Percentiles rank a stretch among this genome's conserved stretches.
These are phyloP conservation scores for Basidiobolus meristosporus DNA, from an alignment of 371 early-diverging fungal genomes.

Conservation along the genomic window DNA sequence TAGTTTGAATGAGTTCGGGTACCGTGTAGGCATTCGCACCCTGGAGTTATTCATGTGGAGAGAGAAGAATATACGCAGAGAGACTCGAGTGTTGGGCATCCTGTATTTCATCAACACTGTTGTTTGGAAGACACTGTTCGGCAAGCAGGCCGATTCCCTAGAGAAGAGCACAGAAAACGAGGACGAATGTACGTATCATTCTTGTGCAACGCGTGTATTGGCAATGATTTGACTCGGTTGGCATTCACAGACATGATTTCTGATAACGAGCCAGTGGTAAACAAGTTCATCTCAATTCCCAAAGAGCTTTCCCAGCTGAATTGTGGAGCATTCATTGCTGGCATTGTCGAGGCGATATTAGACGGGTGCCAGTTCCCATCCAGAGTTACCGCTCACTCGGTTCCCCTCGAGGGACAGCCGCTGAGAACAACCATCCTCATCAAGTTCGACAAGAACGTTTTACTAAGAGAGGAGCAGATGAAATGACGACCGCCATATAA, in stretches of 20 bases:
- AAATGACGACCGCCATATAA: slow-evolving; percentile 15
- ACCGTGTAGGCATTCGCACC: slow-evolving; percentile 75
- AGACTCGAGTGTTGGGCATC: slow-evolving; percentile 65
- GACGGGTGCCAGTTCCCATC: slow-evolving; percentile 83
- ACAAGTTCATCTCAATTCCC: slow-evolving; percentile 80
- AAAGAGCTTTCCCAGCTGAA: slow-evolving; percentile 79
- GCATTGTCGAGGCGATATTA: slow-evolving; percentile 85
- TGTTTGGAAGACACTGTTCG: slow-evolving; percentile 85
- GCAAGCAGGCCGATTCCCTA: slow-evolving; percentile 83
- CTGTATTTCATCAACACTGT: slow-evolving; percentile 80
- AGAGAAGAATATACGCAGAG: slow-evolving; percentile 70
- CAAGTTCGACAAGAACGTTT: slow-evolving; percentile 70
- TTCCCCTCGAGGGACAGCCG: slow-evolving; percentile 79
- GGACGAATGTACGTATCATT: slow-evolving; percentile 64
- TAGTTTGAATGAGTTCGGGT: slow-evolving; percentile 79
- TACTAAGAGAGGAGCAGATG: slow-evolving; percentile 54
- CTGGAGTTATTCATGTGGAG: slow-evolving; percentile 74
- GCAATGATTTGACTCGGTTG: neutral
- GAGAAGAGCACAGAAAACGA: slow-evolving; percentile 86
- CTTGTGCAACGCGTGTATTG: neutral
- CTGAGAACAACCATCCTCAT: slow-evolving; percentile 81
- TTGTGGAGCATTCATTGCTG: slow-evolving; percentile 85
- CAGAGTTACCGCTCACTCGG: slow-evolving; percentile 83
- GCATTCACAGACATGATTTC: slow-evolving; percentile 73
- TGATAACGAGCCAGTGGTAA: slow-evolving; percentile 81